Conservation (phyloP, 2,329 filamentous ascomycete genomes). For the Cytospora piceae region DNA sequence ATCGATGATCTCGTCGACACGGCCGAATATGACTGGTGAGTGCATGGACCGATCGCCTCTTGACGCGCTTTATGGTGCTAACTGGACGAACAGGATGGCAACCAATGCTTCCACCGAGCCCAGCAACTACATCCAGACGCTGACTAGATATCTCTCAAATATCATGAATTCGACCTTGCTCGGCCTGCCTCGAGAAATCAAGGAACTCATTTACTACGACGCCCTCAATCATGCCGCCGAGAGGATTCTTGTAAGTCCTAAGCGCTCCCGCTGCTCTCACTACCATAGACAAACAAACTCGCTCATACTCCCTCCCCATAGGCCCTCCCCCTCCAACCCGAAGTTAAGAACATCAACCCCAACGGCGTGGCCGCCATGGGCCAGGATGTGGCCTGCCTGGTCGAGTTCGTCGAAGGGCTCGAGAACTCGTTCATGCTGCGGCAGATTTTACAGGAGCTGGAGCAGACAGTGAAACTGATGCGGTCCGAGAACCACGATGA, state of each 20-base stretch:
- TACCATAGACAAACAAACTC: conserved; percentile 5
- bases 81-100: conserved; percentile 48
- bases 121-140: conserved; percentile 92
- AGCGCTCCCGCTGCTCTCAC: neutral
- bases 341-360: conserved; percentile 84
- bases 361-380: conserved; percentile 81
- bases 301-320: conserved; percentile 39
- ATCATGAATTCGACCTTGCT: conserved; percentile 96
- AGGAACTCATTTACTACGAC: conserved; percentile 97
- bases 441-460: conserved; percentile 88
- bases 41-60: conserved; percentile 2
- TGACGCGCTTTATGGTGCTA: neutral
- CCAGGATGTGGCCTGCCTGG: conserved; percentile 81
- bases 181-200: conserved; percentile 92
- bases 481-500: conserved; percentile 90
- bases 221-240: conserved; percentile 88
- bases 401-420: conserved; percentile 83
- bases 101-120: conserved; percentile 69
- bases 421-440: conserved; percentile 83
- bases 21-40: conserved; percentile 91
- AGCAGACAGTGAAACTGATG: conserved; percentile 90
- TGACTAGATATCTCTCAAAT: conserved; percentile 90
- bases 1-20: conserved; percentile 97
- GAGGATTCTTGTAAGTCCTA: conserved; percentile 70
- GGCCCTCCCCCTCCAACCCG: conserved; percentile 75